Evolutionary conservation across 2,329 filamentous ascomycete species (phyloP).

Genomic region (Fusarium phyllophilum): DNA sequence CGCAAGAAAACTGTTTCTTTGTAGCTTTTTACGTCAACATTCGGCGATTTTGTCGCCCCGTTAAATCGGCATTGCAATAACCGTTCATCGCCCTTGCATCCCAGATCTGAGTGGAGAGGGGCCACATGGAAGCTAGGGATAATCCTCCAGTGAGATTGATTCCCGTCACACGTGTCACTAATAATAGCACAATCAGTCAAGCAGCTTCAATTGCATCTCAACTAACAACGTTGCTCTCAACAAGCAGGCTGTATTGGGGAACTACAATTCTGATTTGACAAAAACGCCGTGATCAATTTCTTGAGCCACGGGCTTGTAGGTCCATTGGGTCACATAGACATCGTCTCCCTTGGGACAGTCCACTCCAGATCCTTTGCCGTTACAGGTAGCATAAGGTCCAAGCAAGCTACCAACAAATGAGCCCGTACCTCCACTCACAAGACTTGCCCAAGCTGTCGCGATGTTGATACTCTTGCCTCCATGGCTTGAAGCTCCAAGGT

Average conservation of each 20-base stretch:
- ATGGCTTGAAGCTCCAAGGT: constrained; percentile 2
- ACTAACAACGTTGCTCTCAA: background rate
- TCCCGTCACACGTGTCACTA: constrained; percentile 14
- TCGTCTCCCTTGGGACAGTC: constrained; percentile 16
- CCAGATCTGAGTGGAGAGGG: constrained; percentile 13
- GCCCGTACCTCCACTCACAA: constrained; percentile 17
- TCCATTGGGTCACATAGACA: constrained; percentile 15
- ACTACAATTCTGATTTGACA: background rate
- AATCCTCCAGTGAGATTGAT: constrained; percentile 26
- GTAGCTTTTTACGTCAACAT: background rate
- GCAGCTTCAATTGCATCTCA: background rate
- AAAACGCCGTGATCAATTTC: constrained; percentile 15
- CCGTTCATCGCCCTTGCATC: constrained; percentile 18
- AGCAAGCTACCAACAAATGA: constrained; percentile 24
- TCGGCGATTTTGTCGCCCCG: background rate
- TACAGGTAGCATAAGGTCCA: constrained; percentile 30
- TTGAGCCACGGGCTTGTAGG: constrained; percentile 8
- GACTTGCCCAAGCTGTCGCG: constrained; percentile 2
- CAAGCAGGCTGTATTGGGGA: background rate
- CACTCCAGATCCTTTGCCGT: constrained; percentile 6
- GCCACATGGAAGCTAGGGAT: background rate
- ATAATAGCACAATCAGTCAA: background rate
- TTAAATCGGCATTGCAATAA: constrained; percentile 20
- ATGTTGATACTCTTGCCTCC: background rate
- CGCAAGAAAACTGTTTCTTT: background rate